Evolutionary conservation across 352 stramenopile genomes (phyloP).

Genomic region (Phytophthora chlamydospora): DNA sequence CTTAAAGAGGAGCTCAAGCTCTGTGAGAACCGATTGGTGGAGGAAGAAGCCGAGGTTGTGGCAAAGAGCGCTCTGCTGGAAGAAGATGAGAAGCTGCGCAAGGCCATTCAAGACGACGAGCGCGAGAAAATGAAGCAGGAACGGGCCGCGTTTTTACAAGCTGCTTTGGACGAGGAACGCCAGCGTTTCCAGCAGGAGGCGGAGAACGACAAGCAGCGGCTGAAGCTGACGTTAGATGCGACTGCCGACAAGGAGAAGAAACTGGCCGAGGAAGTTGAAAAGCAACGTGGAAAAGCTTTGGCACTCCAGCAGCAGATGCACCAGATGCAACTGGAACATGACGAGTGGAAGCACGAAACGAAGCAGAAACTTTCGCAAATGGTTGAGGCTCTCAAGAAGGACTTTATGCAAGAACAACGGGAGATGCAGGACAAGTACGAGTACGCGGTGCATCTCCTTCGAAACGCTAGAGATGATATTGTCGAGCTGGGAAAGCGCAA

Average conservation of each 20-base stretch:
- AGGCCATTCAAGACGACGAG: conserved; percentile 82
- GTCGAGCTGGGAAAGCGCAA: conserved; percentile 59
- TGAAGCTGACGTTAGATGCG: conserved; percentile 50
- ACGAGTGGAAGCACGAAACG: conserved; percentile 57
- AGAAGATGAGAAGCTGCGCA: conserved; percentile 77
- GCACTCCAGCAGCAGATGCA: conserved; percentile 67
- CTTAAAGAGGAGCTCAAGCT: conserved; percentile 70
- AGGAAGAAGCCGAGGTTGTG: conserved; percentile 76
- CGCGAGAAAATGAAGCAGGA: conserved; percentile 85
- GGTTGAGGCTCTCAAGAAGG: conserved; percentile 54
- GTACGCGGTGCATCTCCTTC: conserved; percentile 54
- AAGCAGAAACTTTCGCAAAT: conserved; percentile 53
- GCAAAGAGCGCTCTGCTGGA: conserved; percentile 77
- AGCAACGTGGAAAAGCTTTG: conserved; percentile 53
- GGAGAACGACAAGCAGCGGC: conserved; percentile 61
- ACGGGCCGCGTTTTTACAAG: conserved; percentile 62
- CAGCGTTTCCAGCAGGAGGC: conserved; percentile 58
- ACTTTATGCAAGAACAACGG: conserved; percentile 55
- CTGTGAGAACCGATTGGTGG: conserved; percentile 69
- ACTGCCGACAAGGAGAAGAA: conserved; percentile 84
- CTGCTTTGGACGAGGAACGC: conserved; percentile 70
- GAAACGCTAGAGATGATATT: conserved; percentile 71
- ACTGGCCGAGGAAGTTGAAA: conserved; percentile 73
- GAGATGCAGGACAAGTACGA: conserved; percentile 60
- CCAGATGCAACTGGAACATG: conserved; percentile 58